Conservation (phyloP, 768 basidiomycete species). For the Polyporus arcularius region DNA sequence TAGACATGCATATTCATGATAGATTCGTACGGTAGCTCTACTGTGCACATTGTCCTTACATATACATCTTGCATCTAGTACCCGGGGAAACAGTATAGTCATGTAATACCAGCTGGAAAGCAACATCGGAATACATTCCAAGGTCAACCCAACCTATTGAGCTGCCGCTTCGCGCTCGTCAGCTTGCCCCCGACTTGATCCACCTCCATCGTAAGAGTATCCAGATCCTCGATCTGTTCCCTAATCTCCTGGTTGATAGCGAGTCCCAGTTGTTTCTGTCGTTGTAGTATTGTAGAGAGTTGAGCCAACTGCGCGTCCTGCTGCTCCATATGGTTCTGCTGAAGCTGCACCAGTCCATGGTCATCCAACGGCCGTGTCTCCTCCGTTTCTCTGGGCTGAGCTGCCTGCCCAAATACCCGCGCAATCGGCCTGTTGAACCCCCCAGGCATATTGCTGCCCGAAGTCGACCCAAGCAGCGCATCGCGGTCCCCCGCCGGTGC, state of each 20-base stretch:
- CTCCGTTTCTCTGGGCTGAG: conserved; percentile 75
- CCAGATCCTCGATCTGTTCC: conserved; percentile 84
- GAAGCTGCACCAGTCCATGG: conserved; percentile 74
- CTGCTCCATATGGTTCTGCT: conserved; percentile 76
- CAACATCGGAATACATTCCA: neutral
- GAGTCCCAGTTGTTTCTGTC: conserved; percentile 84
- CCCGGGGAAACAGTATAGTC: conserved; percentile 14
- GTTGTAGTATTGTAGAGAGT: conserved; percentile 76
- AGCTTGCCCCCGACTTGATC: conserved; percentile 80
- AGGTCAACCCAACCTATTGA: conserved; percentile 71
- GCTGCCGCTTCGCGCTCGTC: conserved; percentile 73
- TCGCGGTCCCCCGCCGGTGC: conserved; percentile 62
- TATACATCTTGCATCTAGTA: conserved; percentile 22
- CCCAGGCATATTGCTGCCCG: conserved; percentile 10
- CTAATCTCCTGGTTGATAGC: conserved; percentile 84
- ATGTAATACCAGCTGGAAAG: conserved; percentile 12
- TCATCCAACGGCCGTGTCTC: conserved; percentile 88
- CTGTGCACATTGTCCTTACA: conserved; percentile 17
- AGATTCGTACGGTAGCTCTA: conserved; percentile 11
- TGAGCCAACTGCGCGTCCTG: conserved; percentile 84
- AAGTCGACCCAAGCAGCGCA: conserved; percentile 53
- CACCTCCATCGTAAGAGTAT: conserved; percentile 74
- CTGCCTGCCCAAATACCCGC: conserved; percentile 76
- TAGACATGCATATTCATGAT: conserved; percentile 19
- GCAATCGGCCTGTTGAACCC: conserved; percentile 53